Conservation (phyloP, 306 rosid genomes). For the Castanea crenata region DNA sequence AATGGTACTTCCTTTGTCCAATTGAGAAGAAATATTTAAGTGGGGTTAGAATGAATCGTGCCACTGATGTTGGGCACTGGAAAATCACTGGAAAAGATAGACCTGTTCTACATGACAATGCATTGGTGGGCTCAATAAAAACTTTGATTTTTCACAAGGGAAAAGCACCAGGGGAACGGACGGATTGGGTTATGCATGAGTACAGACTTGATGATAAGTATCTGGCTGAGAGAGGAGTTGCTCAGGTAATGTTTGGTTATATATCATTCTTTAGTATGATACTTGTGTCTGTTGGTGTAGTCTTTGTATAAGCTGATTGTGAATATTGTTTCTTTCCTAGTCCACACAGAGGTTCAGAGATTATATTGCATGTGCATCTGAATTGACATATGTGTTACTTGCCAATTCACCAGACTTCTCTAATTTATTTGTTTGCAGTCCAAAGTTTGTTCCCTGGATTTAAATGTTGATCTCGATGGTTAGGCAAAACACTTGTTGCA, state of each 20-base stretch:
- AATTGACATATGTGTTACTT: not conserved
- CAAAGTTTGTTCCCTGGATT: not conserved
- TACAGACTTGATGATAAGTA: slow-evolving; percentile 56
- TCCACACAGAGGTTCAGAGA: not conserved
- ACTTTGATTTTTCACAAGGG: slow-evolving; percentile 69
- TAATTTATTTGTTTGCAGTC: not conserved
- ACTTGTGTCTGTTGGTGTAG: not conserved
- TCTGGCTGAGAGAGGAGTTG: slow-evolving; percentile 25
- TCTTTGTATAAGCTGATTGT: not conserved
- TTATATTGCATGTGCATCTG: not conserved
- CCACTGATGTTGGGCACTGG: slow-evolving; percentile 66
- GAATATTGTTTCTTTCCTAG: too few species aligned
- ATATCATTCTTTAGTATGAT: not conserved
- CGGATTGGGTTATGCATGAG: slow-evolving; percentile 94
- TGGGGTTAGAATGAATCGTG: slow-evolving; percentile 60
- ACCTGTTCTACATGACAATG: slow-evolving; percentile 21
- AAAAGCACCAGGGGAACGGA: slow-evolving; percentile 61
- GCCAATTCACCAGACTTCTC: not conserved
- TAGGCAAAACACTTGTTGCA: too few species aligned
- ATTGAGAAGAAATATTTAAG: slow-evolving; percentile 50
- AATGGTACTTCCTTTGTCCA: slow-evolving; percentile 75
- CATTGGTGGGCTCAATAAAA: slow-evolving; percentile 57
- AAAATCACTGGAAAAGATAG: slow-evolving; percentile 71
- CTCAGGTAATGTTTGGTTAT: slow-evolving; percentile 43
- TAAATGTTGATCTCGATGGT: too few species aligned